phyloP scores from a whole-genome alignment of 78 protist species.

The Dictyostelium capitatum region DNA sequence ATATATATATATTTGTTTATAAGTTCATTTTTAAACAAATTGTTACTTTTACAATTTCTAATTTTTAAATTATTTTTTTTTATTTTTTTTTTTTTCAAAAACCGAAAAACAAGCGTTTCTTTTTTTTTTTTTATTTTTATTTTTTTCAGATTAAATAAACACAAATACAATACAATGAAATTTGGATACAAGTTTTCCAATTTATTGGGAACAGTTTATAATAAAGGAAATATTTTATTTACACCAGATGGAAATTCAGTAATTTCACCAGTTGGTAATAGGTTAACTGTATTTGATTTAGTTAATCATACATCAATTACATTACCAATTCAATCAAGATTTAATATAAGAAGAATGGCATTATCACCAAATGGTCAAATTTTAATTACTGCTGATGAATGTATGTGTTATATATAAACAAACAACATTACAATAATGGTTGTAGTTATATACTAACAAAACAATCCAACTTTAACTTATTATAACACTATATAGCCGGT shows the following conservation, averaged over 20 bases:
- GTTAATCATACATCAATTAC: conserved; percentile 80
- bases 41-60: too few species aligned
- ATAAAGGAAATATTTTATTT: conserved; percentile 93
- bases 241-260: conserved; percentile 94
- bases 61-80: too few species aligned
- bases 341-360: conserved; percentile 81
- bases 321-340: conserved; percentile 85
- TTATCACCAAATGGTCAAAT: conserved; percentile 90
- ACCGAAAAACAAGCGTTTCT: neutral
- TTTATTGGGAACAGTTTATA: conserved; percentile 95
- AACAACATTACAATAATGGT: neutral
- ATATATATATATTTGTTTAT: too few species aligned
- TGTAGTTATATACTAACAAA: neutral
- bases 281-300: conserved; percentile 92
- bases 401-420: conserved; percentile 1
- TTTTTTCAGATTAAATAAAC: neutral
- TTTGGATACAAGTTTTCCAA: conserved; percentile 87
- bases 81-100: neutral
- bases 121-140: neutral
- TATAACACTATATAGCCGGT: conserved; percentile 30
- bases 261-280: conserved; percentile 95
- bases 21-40: too few species aligned
- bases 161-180: conserved; percentile 23
- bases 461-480: neutral
- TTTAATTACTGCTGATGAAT: conserved; percentile 78